These are phyloP conservation scores for Globisporangium orthogonon DNA, from an alignment of 352 stramenopile genomes.

Conservation along the genomic window DNA sequence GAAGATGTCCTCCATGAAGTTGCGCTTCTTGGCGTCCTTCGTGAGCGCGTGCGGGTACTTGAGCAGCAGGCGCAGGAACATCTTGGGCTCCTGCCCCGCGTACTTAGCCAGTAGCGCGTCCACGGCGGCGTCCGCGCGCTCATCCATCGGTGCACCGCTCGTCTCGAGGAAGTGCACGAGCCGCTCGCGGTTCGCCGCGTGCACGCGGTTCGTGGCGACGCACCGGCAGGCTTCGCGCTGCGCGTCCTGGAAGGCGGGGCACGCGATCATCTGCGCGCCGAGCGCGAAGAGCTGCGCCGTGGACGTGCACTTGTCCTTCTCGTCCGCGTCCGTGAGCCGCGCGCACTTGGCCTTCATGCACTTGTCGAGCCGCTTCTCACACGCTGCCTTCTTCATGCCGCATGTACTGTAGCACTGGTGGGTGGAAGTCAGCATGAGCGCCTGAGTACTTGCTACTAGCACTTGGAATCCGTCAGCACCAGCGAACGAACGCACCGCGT, in stretches of 20 bases:
- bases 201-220: conserved; percentile 23
- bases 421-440: neutral
- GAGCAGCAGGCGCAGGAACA: conserved; percentile 51
- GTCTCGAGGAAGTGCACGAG: conserved; percentile 50
- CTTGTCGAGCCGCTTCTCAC: conserved; percentile 64
- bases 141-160: conserved; percentile 30
- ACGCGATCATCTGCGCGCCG: conserved; percentile 63
- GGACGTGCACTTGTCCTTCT: conserved; percentile 36
- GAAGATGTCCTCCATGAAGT: conserved; percentile 55
- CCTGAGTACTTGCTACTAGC: too few relatives aligned
- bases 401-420: conserved; percentile 74
- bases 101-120: conserved; percentile 63
- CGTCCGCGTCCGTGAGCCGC: conserved; percentile 5
- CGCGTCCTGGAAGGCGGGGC: conserved; percentile 51
- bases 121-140: conserved; percentile 28
- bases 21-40: conserved; percentile 31
- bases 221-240: conserved; percentile 72
- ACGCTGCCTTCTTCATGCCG: conserved; percentile 64
- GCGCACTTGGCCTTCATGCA: conserved; percentile 64
- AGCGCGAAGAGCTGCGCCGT: conserved; percentile 63
- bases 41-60: conserved; percentile 60
- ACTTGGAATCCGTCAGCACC: neutral
- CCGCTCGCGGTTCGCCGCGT: conserved; percentile 28
- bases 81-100: conserved; percentile 45
- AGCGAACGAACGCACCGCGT: conserved; percentile 30